Evolutionary conservation across 73 alveolate genomes (phyloP), one percentile per base, ranked within the genome.

Genomic region (Tetrahymena borealis): DNA sequence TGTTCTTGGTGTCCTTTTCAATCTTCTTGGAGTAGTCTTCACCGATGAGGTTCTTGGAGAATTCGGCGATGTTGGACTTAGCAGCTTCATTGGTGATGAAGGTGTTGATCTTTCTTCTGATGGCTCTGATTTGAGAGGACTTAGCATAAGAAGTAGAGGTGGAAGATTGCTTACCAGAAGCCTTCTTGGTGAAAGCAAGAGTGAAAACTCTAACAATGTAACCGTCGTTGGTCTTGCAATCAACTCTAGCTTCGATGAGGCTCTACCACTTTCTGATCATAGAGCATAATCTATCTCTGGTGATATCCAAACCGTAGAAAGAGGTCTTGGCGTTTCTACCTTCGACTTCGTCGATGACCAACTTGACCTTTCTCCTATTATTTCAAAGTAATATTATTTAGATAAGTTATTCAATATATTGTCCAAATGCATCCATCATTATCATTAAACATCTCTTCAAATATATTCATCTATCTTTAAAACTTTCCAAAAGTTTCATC

Each of bases 311-410:
- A 24, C 99, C 99, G 94, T 98, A 97, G 98, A 98, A 97, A 96
- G 93, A 93, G 40, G 99, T 98, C 94, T 94, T 94, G 95, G 98
- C 96, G 90, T 96, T 95, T 39, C 91, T 91, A 60, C 99, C 99
- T 94, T 99, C 98, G 90, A 98, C 99, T 39, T 98, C 99, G 79
- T 99, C 99, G 90, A 97, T 96, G 90, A 97, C 97, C 91, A 98
- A 95, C 97, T 99, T 97, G 91, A 99, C 98, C 96, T 98, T 99
- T 91, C 98, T 96, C 94, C 85, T 60, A 60, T 60, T 60, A 60
- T 60, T n/a, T 60, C 28, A 32, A 60, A 60, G 28, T 24, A 0
- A 60, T 60, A n/a, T 15, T 60, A 15, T 24, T 32, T 60, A 60
- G 28, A 2, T 0, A 35, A n/a, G 28, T 60, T 20, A 24, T 60